Base-by-base conservation (phyloP, 2,329 filamentous ascomycete genomes). In the Diaporthe sp. region DNA sequence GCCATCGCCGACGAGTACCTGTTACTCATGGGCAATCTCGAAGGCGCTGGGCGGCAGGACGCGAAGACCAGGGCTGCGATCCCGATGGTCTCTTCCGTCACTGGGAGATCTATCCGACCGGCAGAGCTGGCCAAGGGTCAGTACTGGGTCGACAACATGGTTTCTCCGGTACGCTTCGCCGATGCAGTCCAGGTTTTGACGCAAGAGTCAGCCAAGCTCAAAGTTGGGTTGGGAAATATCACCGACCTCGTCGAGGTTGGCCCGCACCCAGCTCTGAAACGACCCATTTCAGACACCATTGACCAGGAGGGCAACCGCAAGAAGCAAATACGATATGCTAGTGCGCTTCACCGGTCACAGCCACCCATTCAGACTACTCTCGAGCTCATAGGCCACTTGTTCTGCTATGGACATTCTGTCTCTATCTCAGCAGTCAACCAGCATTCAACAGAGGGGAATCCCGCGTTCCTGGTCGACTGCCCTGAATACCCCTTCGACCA, bases 401-500 rank as follows among this genome's bases (percentile, higher is more conserved):
- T 78, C 73, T 77, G 76, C 61, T 55, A 77, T 8, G 80, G 81
- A 0, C 73, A 81, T 54, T 30, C 75, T 1, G 76, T 82, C 10
- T 77, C 76, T 2, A 71, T 81, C 35, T 61, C 77, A 3, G 74
- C 75, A 4, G 79, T 75, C n/a, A 82, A 81, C 58, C 76, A 76
- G 47, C 69, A 69, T 7, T n/a, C 57, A 13, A 30, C 75, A 0
- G 80, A 84, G 13, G 82, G 85, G 5, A 80, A n/a, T 4, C 69
- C 57, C 12, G 60, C 57, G 5, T 67, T 75, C 82, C 38, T 81
- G 78, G 67, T 70, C 25, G 67, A 67, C 30, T 67, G 45, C 33
- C 50, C 67, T 6, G 67, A 79, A 15, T 85, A 85, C 70, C 80
- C 82, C 1, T 85, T 83, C 74, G 79, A 84, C 40, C 81, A 81